These are phyloP conservation scores for Sophora flavescens DNA, from an alignment of 306 rosid species.

Conservation along the genomic window DNA sequence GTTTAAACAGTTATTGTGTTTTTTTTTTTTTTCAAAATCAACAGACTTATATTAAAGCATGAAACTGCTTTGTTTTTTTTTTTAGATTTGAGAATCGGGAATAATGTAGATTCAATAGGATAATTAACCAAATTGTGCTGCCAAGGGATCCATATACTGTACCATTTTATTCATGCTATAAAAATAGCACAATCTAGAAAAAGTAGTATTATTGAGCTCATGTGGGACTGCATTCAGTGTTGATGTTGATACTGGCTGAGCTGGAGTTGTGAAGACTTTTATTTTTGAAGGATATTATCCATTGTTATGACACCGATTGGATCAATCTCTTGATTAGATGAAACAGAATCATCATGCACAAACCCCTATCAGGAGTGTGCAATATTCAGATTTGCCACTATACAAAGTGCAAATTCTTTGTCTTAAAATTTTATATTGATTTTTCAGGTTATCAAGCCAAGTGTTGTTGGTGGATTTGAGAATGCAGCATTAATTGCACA, in stretches of 20 bases:
- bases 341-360: conserved; percentile 18
- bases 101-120: conserved; percentile 22
- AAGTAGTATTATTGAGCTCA: neutral
- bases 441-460: conserved; percentile 92
- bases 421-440: conserved; percentile 24
- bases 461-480: conserved; percentile 95
- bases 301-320: neutral
- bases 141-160: neutral
- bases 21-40: neutral
- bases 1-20: neutral
- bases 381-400: conserved; percentile 33
- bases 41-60: conserved; percentile 1
- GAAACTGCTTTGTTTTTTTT: neutral
- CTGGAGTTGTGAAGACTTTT: neutral
- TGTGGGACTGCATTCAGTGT: conserved; percentile 13
- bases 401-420: conserved; percentile 27
- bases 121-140: neutral
- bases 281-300: neutral
- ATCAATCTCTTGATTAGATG: conserved; percentile 11
- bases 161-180: conserved; percentile 12
- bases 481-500: conserved; percentile 77
- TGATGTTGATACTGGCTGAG: conserved; percentile 13
- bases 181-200: neutral
- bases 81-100: neutral
- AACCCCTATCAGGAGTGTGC: conserved; percentile 1